These are phyloP conservation scores for Hemileccinum rubropunctum DNA, from an alignment of 768 basidiomycete species.

Conservation along the genomic window DNA sequence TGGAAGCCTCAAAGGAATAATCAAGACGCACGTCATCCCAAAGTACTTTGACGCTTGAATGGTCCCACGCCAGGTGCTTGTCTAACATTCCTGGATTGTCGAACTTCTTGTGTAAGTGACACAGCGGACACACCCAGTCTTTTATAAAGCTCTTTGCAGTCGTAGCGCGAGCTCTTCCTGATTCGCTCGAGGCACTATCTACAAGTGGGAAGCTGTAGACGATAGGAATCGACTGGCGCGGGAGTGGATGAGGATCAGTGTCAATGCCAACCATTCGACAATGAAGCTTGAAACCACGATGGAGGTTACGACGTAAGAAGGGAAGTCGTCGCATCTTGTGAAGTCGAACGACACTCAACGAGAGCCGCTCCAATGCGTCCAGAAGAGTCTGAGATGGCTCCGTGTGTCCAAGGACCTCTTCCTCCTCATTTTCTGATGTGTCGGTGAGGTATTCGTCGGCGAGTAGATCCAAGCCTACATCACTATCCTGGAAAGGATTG, in stretches of 20 bases:
- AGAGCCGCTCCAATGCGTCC: slow-evolving; percentile 33
- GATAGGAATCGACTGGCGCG: slow-evolving; percentile 20
- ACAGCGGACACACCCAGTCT: slow-evolving; percentile 54
- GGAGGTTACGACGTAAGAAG: slow-evolving; percentile 54
- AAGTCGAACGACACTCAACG: slow-evolving; percentile 34
- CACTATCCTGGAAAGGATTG: slow-evolving; percentile 1
- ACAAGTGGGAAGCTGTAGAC: slow-evolving; percentile 18
- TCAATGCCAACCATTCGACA: slow-evolving; percentile 41
- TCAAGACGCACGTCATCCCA: slow-evolving; percentile 37
- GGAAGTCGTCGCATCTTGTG: slow-evolving; percentile 44
- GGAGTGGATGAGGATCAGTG: slow-evolving; percentile 21
- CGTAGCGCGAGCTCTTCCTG: slow-evolving; percentile 8
- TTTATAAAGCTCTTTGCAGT: slow-evolving; percentile 26
- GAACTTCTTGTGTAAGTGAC: slow-evolving; percentile 44
- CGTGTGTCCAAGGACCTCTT: slow-evolving; percentile 4
- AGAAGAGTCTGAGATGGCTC: slow-evolving; percentile 36
- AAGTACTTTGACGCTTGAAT: slow-evolving; percentile 35
- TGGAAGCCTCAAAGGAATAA: not conserved
- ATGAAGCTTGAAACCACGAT: slow-evolving; percentile 43
- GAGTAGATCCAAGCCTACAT: slow-evolving; percentile 1
- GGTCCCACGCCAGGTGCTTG: slow-evolving; percentile 51
- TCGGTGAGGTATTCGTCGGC: not conserved
- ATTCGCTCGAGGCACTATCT: slow-evolving; percentile 4
- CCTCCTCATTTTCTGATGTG: slow-evolving; percentile 12
- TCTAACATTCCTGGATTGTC: slow-evolving; percentile 40